A percentile compares a stretch with the other conserved stretches of the same genome.
Conservation (phyloP, 2,329 filamentous ascomycete genomes). For the Berkeleyomyces basicola region DNA sequence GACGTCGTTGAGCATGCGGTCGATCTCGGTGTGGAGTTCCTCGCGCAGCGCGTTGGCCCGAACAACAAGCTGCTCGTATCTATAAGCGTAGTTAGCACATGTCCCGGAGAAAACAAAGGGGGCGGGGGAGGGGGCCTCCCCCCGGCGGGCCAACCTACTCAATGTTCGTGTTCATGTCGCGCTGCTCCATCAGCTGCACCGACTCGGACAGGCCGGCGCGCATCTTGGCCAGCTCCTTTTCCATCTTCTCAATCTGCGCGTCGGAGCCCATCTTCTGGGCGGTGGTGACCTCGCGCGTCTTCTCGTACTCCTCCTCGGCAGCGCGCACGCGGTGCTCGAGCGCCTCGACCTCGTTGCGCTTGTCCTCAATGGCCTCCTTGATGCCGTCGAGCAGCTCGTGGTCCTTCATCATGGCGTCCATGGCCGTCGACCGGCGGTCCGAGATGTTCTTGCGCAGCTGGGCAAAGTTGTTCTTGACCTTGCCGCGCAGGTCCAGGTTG, state of each 20-base stretch:
- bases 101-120: not conserved
- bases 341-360: constrained; percentile 79
- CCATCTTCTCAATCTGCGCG: constrained; percentile 94
- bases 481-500: constrained; percentile 72
- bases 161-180: constrained; percentile 91
- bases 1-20: constrained; percentile 88
- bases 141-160: constrained; percentile 42
- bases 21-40: constrained; percentile 92
- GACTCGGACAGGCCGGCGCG: constrained; percentile 66
- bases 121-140: not conserved
- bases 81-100: constrained; percentile 21
- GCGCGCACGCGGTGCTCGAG: constrained; percentile 75
- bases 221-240: constrained; percentile 95
- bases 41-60: constrained; percentile 73
- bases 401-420: constrained; percentile 87
- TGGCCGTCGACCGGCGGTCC: constrained; percentile 64
- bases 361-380: constrained; percentile 94
- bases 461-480: constrained; percentile 64
- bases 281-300: constrained; percentile 71
- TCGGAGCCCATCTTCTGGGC: constrained; percentile 81
- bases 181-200: constrained; percentile 81
- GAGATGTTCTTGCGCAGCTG: constrained; percentile 75
- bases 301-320: constrained; percentile 86
- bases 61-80: constrained; percentile 83
- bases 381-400: constrained; percentile 87